Percentiles rank a stretch among this genome's conserved stretches.
Conservation (phyloP, 2,329 filamentous ascomycete species). For the Hansfordia pulvinata region DNA sequence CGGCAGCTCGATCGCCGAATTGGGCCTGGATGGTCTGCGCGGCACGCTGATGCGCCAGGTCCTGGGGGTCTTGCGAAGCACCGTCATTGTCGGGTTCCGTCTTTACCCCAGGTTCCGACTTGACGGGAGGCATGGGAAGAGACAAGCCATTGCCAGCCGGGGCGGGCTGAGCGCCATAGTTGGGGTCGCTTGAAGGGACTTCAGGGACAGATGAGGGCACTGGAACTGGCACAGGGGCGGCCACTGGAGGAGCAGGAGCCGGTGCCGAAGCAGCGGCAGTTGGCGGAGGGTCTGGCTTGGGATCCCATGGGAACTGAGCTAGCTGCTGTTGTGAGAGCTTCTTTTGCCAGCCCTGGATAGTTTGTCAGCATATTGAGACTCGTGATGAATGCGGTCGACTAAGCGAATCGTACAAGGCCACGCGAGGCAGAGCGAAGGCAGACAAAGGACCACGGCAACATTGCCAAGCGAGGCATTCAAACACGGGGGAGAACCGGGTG, state of each 20-base stretch:
- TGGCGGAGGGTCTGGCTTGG: slow-evolving; percentile 52
- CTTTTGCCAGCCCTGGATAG: slow-evolving; percentile 73
- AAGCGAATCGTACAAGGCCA: no score
- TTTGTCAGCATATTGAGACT: no score
- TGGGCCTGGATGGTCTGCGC: slow-evolving; percentile 41
- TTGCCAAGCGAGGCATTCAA: no score
- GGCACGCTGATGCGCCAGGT: slow-evolving; percentile 38
- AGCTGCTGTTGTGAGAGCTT: slow-evolving; percentile 78
- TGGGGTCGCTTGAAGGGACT: slow-evolving; percentile 9
- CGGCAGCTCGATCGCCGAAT: slow-evolving; percentile 50
- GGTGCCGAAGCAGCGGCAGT: slow-evolving; percentile 24
- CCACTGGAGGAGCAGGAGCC: slow-evolving; percentile 13
- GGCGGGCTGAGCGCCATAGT: slow-evolving; percentile 7
- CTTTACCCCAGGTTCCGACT: slow-evolving; percentile 33
- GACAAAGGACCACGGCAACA: no score
- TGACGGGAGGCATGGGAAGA: slow-evolving; percentile 16
- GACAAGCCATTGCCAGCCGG: slow-evolving; percentile 14
- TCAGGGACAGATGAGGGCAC: no score
- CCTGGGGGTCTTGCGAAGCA: slow-evolving; percentile 19
- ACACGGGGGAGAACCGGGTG: no score
- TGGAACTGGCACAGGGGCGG: slow-evolving; percentile 8
- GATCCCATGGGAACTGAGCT: slow-evolving; percentile 91
- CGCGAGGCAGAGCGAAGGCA: no score
- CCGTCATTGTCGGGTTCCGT: slow-evolving; percentile 30
- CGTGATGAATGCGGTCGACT: no score